Percentiles rank a stretch among this genome's conserved stretches.
These are phyloP conservation scores for Pythium periplocum DNA, from an alignment of 352 stramenopile genomes.

Conservation along the genomic window DNA sequence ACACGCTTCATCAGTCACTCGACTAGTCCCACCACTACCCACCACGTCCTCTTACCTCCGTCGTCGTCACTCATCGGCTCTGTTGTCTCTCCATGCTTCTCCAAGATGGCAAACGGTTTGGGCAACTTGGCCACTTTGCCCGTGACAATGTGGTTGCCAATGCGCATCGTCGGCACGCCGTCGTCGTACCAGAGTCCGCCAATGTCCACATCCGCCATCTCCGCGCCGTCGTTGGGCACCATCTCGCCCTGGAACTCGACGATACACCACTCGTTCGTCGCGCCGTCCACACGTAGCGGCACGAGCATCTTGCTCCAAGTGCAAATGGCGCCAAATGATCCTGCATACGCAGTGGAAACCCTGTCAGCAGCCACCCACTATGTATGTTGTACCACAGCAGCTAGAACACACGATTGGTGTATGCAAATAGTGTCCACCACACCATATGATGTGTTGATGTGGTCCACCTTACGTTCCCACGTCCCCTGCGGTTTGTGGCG, in stretches of 20 bases:
- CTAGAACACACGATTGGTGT: not conserved
- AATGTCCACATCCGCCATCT: constrained; percentile 45
- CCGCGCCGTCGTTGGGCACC: constrained; percentile 28
- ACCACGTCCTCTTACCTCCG: too few relatives aligned
- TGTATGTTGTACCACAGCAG: not conserved
- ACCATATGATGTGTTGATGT: constrained; percentile 8
- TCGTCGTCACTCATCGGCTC: too few relatives aligned
- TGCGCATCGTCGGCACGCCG: constrained; percentile 68
- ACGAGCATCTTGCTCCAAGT: constrained; percentile 43
- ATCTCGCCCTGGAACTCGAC: constrained; percentile 82
- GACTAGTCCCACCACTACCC: too few relatives aligned
- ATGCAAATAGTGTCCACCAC: constrained; percentile 13
- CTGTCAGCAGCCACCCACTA: not conserved
- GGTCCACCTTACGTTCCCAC: constrained; percentile 10
- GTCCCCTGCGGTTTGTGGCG: constrained; percentile 31
- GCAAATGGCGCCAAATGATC: constrained; percentile 17
- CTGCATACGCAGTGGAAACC: too few relatives aligned
- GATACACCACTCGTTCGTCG: constrained; percentile 71
- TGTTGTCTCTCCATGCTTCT: constrained; percentile 24
- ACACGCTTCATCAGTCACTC: too few relatives aligned
- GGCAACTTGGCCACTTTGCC: constrained; percentile 65
- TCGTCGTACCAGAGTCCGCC: constrained; percentile 61
- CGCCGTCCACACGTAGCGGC: constrained; percentile 55
- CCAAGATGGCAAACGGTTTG: constrained; percentile 74
- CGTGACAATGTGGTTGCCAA: constrained; percentile 77